Base-by-base conservation (phyloP, 768 basidiomycete species). In the Boletus coccyginus region DNA sequence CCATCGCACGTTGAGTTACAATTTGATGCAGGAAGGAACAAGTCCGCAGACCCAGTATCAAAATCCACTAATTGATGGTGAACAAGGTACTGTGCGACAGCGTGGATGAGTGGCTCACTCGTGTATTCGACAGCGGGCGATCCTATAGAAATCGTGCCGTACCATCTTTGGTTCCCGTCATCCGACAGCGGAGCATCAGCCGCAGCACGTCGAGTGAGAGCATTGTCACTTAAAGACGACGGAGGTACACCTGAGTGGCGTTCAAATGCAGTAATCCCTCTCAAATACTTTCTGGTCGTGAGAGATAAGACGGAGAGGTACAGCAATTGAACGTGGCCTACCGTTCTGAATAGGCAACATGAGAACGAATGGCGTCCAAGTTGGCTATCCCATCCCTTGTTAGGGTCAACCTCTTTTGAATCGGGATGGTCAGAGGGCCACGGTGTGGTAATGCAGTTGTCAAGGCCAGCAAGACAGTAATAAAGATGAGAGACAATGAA, bases 31-130 rank as follows among this genome's bases (percentile, higher is more conserved):
- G 74, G 73, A n/a, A 75, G 56, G 52, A 75, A 68, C 16, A 71
- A 43, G 45, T 74, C 74, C 12, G 70, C 60, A 14, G 70, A 71
- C 13, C 74, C 74, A 9, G 74, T 75, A 49, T 75, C 74, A 32
- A 74, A 73, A 31, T 69, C 66, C 52, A 70, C 66, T 69, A 32
- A 2, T 38, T 10, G 21, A 47, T 3, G 19, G 29, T 33, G 21
- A 47, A 46, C 41, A 27, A 42, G 29, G 32, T n/a, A 12, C 29
- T 14, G 19, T 13, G 7, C 21, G 11, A 39, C 3, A 14, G 27
- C 3, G 33, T n/a, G 16, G 13, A 32, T 19, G 24, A 32, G 32
- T 21, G 16, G 36, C 65, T 41, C 35, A 69, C 69, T 57, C 12
- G 33, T 51, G 55, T 61, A 62, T 17, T 62, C 56, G 27, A 62